Evolutionary conservation across 257 asterid species (phyloP).

Genomic region (Solanum ossicruentum): DNA sequence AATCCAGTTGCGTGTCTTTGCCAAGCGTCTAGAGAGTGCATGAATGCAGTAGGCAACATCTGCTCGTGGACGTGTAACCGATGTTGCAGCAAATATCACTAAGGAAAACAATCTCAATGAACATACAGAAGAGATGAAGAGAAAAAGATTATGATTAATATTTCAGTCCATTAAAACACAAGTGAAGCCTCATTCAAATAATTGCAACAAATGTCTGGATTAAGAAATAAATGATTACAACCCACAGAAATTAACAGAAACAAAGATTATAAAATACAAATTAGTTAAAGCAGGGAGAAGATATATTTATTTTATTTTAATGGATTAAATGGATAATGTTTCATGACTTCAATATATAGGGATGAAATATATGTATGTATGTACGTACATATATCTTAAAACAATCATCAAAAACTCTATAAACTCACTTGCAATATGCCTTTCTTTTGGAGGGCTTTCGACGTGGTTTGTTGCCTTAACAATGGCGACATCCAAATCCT

Average conservation of each 20-base stretch:
- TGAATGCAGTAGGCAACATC: slow-evolving; percentile 90
- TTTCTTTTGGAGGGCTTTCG: slow-evolving; percentile 84
- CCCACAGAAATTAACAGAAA: background rate
- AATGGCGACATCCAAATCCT: slow-evolving; percentile 90
- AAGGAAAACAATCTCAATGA: background rate
- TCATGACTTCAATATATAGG: background rate
- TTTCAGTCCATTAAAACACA: background rate
- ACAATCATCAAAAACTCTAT: background rate
- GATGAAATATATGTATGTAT: background rate
- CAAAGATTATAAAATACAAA: background rate
- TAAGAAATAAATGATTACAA: background rate
- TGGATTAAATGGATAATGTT: background rate
- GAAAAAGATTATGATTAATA: background rate
- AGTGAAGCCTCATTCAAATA: background rate
- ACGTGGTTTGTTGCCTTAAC: slow-evolving; percentile 88
- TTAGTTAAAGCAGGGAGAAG: background rate
- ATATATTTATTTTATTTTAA: background rate
- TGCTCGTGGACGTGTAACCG: slow-evolving; percentile 67
- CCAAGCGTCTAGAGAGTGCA: slow-evolving; percentile 64
- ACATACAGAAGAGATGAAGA: background rate
- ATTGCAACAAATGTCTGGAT: background rate
- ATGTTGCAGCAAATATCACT: slow-evolving; percentile 59
- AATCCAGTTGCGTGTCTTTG: slow-evolving; percentile 70
- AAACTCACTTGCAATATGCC: slow-evolving; percentile 75
- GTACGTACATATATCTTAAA: background rate